These are phyloP conservation scores for Albifimbria verrucaria DNA, from an alignment of 2,329 filamentous ascomycete genomes.

Conservation along the genomic window DNA sequence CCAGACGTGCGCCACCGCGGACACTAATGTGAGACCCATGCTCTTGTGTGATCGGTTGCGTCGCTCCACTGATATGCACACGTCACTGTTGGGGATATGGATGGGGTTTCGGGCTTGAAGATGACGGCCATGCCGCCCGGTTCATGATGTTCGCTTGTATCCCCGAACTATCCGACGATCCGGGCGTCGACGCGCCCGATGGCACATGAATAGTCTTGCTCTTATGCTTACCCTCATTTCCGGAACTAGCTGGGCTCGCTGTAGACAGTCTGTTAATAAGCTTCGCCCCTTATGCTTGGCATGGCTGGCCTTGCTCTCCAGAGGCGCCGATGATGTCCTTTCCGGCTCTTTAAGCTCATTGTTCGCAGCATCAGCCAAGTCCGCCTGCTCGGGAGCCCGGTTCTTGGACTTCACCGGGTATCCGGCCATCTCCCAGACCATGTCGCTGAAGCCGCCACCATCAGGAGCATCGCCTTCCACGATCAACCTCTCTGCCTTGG, in stretches of 20 bases:
- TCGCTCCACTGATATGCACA: constrained; percentile 87
- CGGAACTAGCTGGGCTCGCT: constrained; percentile 8
- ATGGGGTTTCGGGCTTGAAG: constrained; percentile 70
- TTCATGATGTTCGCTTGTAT: constrained; percentile 36
- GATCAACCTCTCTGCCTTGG: constrained; percentile 65
- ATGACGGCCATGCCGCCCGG: constrained; percentile 70
- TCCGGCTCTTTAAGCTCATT: constrained; percentile 9
- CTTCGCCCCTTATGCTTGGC: constrained; percentile 27
- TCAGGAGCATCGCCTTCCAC: constrained; percentile 56
- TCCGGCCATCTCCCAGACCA: constrained; percentile 52
- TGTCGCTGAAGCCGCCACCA: constrained; percentile 45
- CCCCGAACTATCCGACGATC: constrained; percentile 14
- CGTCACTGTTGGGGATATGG: constrained; percentile 73
- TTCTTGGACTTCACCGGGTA: constrained; percentile 26
- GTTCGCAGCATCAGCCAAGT: constrained; percentile 26
- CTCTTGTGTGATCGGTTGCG: constrained; percentile 74
- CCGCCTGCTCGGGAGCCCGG: constrained; percentile 34
- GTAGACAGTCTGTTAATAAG: constrained; percentile 29
- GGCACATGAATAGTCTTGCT: constrained; percentile 10
- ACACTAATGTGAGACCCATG: constrained; percentile 85
- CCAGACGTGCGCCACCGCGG: constrained; percentile 92
- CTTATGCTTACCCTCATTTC: constrained; percentile 17
- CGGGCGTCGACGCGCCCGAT: constrained; percentile 12
- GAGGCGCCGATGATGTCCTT: constrained; percentile 3
- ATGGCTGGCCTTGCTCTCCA: constrained; percentile 12